Conservation (phyloP, 2,329 filamentous ascomycete genomes). For the Neofusicoccum cordaticola region DNA sequence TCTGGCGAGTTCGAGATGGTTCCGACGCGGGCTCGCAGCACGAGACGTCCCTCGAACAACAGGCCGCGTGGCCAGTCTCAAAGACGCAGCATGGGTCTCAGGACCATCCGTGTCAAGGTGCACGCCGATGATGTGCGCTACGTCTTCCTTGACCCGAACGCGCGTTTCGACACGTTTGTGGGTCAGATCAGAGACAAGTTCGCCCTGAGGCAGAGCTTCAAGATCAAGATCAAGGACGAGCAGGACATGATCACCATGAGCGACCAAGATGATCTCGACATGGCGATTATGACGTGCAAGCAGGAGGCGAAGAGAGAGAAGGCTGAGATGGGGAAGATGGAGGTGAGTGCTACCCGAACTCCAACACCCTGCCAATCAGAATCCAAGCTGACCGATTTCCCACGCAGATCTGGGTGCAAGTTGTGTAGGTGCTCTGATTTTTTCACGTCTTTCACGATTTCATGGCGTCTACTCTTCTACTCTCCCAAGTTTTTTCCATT, state of each 20-base stretch:
- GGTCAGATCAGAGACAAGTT: constrained; percentile 86
- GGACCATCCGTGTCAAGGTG: constrained; percentile 84
- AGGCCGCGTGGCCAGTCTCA: constrained; percentile 1
- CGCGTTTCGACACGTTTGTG: constrained; percentile 74
- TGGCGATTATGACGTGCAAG: constrained; percentile 72
- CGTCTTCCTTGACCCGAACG: constrained; percentile 73
- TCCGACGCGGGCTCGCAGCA: constrained; percentile 33
- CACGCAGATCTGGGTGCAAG: constrained; percentile 13
- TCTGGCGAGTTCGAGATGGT: constrained; percentile 80
- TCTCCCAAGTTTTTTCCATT: constrained; percentile 1
- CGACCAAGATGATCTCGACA: constrained; percentile 92
- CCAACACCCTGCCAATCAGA: neutral
- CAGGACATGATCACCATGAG: constrained; percentile 97
- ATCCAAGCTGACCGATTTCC: neutral
- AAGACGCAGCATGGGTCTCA: constrained; percentile 51
- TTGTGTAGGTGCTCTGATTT: constrained; percentile 15
- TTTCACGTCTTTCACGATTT: constrained; percentile 10
- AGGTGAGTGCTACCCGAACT: constrained; percentile 61
- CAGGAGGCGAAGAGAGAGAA: constrained; percentile 68
- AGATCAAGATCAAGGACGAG: constrained; percentile 85
- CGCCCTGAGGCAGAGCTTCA: constrained; percentile 71
- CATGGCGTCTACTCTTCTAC: constrained; percentile 11
- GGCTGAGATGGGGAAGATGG: constrained; percentile 86
- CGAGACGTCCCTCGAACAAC: constrained; percentile 28
- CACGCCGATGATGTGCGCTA: constrained; percentile 85